Evolutionary conservation across 768 basidiomycete genomes (phyloP).

Genomic region (Mycena metata): DNA sequence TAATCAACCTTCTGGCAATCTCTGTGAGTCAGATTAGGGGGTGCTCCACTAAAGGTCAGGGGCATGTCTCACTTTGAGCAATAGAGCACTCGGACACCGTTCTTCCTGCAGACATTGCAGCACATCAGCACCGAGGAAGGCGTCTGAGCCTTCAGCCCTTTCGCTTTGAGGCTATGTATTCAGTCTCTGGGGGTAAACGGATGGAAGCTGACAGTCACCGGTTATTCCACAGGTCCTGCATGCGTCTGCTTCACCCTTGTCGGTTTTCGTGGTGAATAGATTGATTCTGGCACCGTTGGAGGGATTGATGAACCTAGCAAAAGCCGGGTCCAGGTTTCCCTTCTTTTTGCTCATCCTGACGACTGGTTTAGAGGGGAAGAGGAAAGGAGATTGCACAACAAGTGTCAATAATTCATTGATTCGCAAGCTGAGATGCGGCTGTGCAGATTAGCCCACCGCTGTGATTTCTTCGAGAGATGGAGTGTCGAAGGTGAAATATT

Average conservation of each 20-base stretch:
- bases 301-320: neutral
- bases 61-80: conserved; percentile 2
- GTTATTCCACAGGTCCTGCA: conserved; percentile 10
- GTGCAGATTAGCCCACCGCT: too few relatives aligned
- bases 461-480: too few relatives aligned
- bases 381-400: too few relatives aligned
- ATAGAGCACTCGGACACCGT: conserved; percentile 1
- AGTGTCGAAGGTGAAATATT: too few relatives aligned
- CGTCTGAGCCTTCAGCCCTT: neutral
- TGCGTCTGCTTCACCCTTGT: conserved; percentile 5
- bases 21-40: neutral
- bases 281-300: neutral
- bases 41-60: neutral
- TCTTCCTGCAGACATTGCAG: conserved; percentile 1
- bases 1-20: neutral
- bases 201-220: neutral
- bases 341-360: too few relatives aligned
- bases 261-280: neutral
- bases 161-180: too few relatives aligned
- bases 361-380: too few relatives aligned
- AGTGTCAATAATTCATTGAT: too few relatives aligned
- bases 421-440: too few relatives aligned
- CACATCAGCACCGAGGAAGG: conserved; percentile 9
- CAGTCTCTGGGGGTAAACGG: too few relatives aligned
- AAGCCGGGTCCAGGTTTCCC: too few relatives aligned